Evolutionary conservation across 148 eudicot genomes (phyloP).

Genomic region (Heliosperma pusillum): DNA sequence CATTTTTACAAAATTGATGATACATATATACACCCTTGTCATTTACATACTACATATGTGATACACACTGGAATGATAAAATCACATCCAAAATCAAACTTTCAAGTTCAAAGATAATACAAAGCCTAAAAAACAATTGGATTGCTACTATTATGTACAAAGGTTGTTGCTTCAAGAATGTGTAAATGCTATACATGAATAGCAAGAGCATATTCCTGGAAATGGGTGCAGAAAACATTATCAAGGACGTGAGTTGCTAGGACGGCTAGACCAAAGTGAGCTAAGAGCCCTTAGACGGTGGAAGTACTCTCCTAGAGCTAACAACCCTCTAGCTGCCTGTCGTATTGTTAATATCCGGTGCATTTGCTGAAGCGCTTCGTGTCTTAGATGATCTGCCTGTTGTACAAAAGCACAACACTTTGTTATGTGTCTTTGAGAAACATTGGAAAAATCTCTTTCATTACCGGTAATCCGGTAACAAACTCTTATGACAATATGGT

Average conservation of each 20-base stretch:
- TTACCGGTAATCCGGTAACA: too few species aligned
- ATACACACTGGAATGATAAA: constrained; percentile 15
- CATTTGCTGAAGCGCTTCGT: constrained; percentile 74
- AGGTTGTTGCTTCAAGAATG: constrained; percentile 24
- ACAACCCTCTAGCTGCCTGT: constrained; percentile 74
- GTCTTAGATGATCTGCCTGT: constrained; percentile 92
- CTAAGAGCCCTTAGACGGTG: constrained; percentile 33
- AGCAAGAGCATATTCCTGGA: constrained; percentile 13
- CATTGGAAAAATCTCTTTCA: neutral
- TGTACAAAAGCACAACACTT: constrained; percentile 7
- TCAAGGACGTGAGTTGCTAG: neutral
- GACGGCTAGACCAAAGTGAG: constrained; percentile 16
- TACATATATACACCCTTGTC: constrained; percentile 26
- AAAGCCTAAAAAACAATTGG: constrained; percentile 16
- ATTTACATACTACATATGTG: constrained; percentile 24
- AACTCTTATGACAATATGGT: too few species aligned
- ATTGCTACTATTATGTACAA: constrained; percentile 32
- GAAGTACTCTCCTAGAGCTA: constrained; percentile 42
- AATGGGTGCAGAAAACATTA: neutral
- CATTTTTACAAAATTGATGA: constrained; percentile 26
- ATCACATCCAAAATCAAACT: constrained; percentile 13
- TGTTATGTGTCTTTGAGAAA: neutral
- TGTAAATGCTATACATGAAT: constrained; percentile 21
- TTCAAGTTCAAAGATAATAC: constrained; percentile 16
- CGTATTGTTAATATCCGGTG: constrained; percentile 51